A percentile compares a stretch with the other conserved stretches of the same genome.
phyloP scores from a whole-genome alignment of 2,329 filamentous ascomycete species.

The Ascochyta lentis region DNA sequence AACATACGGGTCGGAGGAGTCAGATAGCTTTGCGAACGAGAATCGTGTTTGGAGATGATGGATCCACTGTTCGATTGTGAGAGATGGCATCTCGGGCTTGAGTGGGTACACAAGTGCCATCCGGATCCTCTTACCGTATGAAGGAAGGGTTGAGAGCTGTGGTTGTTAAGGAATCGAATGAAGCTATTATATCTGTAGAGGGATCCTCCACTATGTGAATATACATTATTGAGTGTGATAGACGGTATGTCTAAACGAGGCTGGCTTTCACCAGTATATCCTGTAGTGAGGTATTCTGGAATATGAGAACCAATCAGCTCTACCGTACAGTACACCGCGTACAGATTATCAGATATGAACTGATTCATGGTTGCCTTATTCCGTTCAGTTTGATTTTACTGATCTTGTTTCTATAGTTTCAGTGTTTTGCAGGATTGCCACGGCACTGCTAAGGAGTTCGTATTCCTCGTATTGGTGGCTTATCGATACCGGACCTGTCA shows the following conservation, averaged over 20 bases:
- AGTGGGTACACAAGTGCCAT: not conserved
- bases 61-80: not conserved
- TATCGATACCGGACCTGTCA: conserved; percentile 2
- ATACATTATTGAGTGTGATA: not conserved
- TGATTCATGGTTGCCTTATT: no score
- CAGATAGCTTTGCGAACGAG: not conserved
- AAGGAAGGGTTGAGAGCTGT: not conserved
- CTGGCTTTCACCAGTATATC: no score
- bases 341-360: no score
- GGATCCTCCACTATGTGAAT: not conserved
- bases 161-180: not conserved
- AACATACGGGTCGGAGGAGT: conserved; percentile 3
- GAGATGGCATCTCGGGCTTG: not conserved
- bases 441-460: not conserved
- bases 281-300: no score
- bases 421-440: no score
- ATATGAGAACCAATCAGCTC: no score
- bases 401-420: not conserved
- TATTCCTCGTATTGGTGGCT: conserved; percentile 1
- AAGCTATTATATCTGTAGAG: not conserved
- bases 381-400: not conserved
- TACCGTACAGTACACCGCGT: no score
- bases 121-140: not conserved
- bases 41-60: not conserved
- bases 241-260: no score